phyloP scores from a whole-genome alignment of 1,284 basidiomycete genomes.

The Wallemia mellicola region DNA sequence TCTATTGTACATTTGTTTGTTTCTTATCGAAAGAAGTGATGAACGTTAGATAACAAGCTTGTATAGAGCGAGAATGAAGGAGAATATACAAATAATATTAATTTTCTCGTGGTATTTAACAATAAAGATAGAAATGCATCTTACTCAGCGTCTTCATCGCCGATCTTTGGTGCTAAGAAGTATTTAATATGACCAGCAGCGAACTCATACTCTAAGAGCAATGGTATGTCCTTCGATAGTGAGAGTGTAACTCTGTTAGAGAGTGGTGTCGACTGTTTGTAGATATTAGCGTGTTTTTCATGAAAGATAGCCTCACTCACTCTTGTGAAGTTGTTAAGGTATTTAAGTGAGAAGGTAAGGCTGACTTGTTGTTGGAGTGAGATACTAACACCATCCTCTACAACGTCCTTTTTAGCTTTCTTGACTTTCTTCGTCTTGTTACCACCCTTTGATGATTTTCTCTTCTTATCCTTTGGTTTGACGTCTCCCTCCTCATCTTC shows the following conservation, averaged over 20 bases:
- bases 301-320: background rate
- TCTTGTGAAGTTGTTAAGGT: conserved; percentile 80
- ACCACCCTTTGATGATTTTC: conserved; percentile 18
- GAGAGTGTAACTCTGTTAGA: conserved; percentile 42
- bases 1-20: background rate
- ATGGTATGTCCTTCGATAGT: conserved; percentile 71
- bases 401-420: conserved; percentile 13
- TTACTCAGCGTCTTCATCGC: conserved; percentile 25
- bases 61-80: background rate
- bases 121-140: background rate
- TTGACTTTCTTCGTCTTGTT: conserved; percentile 17
- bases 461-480: conserved; percentile 26
- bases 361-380: conserved; percentile 72
- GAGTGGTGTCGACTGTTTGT: conserved; percentile 36
- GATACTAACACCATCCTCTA: conserved; percentile 32
- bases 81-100: background rate
- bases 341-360: conserved; percentile 88
- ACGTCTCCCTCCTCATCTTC: conserved; percentile 22
- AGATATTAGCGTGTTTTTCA: background rate
- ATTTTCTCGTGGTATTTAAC: background rate
- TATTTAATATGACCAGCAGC: conserved; percentile 51
- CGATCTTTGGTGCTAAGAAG: conserved; percentile 67
- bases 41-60: background rate
- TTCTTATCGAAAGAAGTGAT: background rate
- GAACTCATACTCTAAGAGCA: conserved; percentile 62